Evolutionary conservation across 1,139 yeast species (phyloP).

Genomic region (Blastobotrys persicus): DNA sequence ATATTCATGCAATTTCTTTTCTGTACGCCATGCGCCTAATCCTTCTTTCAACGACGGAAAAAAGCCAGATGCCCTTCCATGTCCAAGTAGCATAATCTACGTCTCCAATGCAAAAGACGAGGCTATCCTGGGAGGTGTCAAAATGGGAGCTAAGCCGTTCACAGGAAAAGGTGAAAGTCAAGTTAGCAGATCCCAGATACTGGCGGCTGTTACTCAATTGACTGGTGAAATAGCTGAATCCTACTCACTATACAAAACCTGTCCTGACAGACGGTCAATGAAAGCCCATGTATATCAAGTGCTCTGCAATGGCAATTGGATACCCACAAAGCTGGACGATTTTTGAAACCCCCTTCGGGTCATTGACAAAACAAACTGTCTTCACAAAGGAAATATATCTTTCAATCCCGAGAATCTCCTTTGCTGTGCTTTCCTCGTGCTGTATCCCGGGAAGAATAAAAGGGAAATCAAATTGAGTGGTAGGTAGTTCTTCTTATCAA

Average conservation of each 20-base stretch:
- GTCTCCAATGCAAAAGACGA: conserved; percentile 23
- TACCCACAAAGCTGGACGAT: conserved; percentile 32
- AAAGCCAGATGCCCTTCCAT: conserved; percentile 22
- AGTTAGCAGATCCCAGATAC: conserved; percentile 24
- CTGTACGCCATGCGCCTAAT: conserved; percentile 17
- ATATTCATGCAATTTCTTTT: conserved; percentile 13
- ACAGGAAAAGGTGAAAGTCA: conserved; percentile 28
- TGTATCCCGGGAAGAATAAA: no score
- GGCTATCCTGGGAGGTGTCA: conserved; percentile 35
- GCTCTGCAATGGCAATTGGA: conserved; percentile 30
- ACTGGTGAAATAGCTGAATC: conserved; percentile 1
- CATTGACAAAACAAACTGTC: no score
- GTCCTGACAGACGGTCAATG: conserved; percentile 19
- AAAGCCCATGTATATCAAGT: conserved; percentile 26
- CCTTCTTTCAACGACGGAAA: conserved; percentile 21
- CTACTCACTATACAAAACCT: conserved; percentile 21
- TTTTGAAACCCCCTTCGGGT: conserved; percentile 22
- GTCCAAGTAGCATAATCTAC: conserved; percentile 27
- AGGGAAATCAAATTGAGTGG: no score
- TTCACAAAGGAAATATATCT: no score
- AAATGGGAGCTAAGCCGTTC: conserved; percentile 35
- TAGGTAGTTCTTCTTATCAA: no score
- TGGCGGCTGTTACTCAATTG: conserved; percentile 13
- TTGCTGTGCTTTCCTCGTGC: no score
- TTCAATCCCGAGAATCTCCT: no score